phyloP scores from a whole-genome alignment of 192 early-diverging fungal genomes.

The Coemansia sp. region DNA sequence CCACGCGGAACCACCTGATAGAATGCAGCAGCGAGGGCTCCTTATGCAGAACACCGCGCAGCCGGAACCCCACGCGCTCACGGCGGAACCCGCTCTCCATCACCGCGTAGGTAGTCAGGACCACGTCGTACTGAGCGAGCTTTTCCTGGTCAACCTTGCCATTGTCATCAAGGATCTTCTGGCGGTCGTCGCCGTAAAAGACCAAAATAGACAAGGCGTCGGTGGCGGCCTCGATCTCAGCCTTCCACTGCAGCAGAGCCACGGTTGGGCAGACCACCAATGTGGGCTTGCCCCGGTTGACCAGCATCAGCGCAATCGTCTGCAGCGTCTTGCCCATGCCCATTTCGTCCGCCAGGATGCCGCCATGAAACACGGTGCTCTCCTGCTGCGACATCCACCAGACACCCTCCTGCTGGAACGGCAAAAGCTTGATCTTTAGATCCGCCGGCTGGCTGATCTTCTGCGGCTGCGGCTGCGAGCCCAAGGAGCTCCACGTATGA shows the following conservation, averaged over 20 bases:
- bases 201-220: conserved; percentile 63
- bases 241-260: conserved; percentile 84
- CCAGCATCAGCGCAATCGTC: conserved; percentile 75
- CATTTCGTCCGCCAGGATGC: conserved; percentile 85
- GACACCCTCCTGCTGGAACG: conserved; percentile 86
- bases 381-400: conserved; percentile 84
- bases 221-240: conserved; percentile 70
- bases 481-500: conserved; percentile 34
- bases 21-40: conserved; percentile 67
- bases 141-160: conserved; percentile 15
- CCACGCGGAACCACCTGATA: conserved; percentile 77
- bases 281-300: conserved; percentile 64
- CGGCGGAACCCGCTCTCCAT: conserved; percentile 71
- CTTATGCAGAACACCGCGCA: conserved; percentile 59
- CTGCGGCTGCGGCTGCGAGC: background rate
- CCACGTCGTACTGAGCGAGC: conserved; percentile 69
- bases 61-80: conserved; percentile 67
- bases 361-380: conserved; percentile 64
- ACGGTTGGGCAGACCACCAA: conserved; percentile 86
- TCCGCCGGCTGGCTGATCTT: conserved; percentile 62
- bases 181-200: conserved; percentile 72
- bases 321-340: conserved; percentile 96
- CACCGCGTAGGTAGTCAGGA: conserved; percentile 76
- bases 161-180: conserved; percentile 47
- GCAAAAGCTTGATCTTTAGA: conserved; percentile 72